phyloP scores from a whole-genome alignment of 2,329 filamentous ascomycete species.

The Exophiala viscosa region DNA sequence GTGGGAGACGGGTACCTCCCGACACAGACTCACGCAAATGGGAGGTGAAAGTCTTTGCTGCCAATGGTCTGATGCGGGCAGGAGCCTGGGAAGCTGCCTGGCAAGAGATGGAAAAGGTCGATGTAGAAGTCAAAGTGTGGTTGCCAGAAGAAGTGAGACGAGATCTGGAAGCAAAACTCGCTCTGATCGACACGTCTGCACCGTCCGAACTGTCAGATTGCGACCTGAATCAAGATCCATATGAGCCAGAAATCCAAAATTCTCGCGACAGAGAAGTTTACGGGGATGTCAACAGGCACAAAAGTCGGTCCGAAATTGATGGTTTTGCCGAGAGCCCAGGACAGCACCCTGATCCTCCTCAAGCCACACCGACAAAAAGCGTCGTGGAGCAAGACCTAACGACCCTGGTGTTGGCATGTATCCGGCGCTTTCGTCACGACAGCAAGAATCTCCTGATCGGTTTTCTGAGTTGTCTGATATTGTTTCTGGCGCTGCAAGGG shows the following conservation, averaged over 20 bases:
- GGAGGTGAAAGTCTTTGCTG: conserved; percentile 82
- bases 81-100: conserved; percentile 92
- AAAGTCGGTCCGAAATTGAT: conserved; percentile 28
- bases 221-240: background rate
- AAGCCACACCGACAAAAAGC: conserved; percentile 4
- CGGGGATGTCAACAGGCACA: conserved; percentile 12
- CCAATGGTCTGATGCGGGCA: conserved; percentile 87
- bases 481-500: conserved; percentile 36
- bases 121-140: conserved; percentile 81
- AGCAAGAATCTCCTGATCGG: conserved; percentile 51
- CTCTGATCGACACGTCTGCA: conserved; percentile 3
- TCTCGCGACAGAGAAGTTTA: conserved; percentile 24
- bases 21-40: conserved; percentile 52
- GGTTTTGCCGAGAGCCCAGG: conserved; percentile 16
- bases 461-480: conserved; percentile 42
- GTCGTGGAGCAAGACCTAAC: conserved; percentile 48
- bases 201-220: background rate
- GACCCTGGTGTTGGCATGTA: conserved; percentile 52
- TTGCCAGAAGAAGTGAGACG: conserved; percentile 52
- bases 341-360: background rate
- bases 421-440: conserved; percentile 51
- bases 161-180: conserved; percentile 36
- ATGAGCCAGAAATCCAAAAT: conserved; percentile 2
- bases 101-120: conserved; percentile 98
- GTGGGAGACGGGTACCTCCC: conserved; percentile 46